phyloP scores from a whole-genome alignment of 192 early-diverging fungal genomes.

The Funneliformis geosporum region DNA sequence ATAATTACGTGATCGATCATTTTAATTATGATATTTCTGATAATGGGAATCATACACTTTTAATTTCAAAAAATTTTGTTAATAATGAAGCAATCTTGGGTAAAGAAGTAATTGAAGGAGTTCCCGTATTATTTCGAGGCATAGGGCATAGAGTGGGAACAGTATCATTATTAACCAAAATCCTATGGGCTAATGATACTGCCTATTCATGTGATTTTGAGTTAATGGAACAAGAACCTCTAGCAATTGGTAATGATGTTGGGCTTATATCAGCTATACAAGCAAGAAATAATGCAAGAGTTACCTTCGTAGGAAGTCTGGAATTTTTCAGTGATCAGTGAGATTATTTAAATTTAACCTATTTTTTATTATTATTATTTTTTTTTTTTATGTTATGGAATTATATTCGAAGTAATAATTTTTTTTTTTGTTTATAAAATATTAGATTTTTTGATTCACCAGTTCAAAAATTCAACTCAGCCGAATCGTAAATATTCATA shows the following conservation, averaged over 20 bases:
- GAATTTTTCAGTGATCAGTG: slow-evolving; percentile 83
- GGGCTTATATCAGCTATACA: slow-evolving; percentile 85
- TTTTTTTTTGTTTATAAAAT: too few relatives aligned
- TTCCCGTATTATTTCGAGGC: slow-evolving; percentile 72
- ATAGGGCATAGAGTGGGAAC: slow-evolving; percentile 70
- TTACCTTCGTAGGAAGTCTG: slow-evolving; percentile 78
- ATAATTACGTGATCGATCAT: slow-evolving; percentile 73
- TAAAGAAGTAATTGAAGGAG: slow-evolving; percentile 41
- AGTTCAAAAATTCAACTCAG: slow-evolving; percentile 8
- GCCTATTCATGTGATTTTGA: slow-evolving; percentile 69
- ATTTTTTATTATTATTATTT: too few relatives aligned
- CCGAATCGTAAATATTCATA: slow-evolving; percentile 19
- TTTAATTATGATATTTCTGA: slow-evolving; percentile 52
- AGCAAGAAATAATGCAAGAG: slow-evolving; percentile 85
- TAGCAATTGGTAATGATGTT: slow-evolving; percentile 61
- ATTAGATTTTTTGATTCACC: slow-evolving; percentile 26
- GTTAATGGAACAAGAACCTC: slow-evolving; percentile 36
- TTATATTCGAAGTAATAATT: too few relatives aligned
- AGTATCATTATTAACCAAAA: slow-evolving; percentile 60
- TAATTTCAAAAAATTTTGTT: slow-evolving; percentile 49
- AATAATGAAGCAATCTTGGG: slow-evolving; percentile 46
- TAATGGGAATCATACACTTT: slow-evolving; percentile 52
- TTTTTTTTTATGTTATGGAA: too few relatives aligned
- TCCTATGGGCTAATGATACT: slow-evolving; percentile 57
- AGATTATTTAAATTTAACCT: slow-evolving; percentile 32